Percentiles rank a stretch among this genome's conserved stretches.
phyloP scores from a whole-genome alignment of 148 eudicot species.

The Polygonum maritimum region DNA sequence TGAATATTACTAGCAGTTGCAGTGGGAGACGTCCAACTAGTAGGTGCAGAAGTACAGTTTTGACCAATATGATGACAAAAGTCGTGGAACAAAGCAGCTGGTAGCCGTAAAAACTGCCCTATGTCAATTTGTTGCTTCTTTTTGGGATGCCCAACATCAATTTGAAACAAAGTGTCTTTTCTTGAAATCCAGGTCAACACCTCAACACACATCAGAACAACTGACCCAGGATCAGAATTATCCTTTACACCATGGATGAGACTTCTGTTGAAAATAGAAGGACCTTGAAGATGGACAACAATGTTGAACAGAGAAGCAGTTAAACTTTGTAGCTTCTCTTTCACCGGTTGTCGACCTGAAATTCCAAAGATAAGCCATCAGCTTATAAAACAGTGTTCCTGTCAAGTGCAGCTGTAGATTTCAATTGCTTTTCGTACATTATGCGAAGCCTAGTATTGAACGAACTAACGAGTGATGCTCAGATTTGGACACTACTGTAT shows the following conservation, averaged over 20 bases:
- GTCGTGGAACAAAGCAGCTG: slow-evolving; percentile 56
- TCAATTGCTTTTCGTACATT: neutral
- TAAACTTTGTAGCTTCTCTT: slow-evolving; percentile 44
- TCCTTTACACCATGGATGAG: slow-evolving; percentile 12
- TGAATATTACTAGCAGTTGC: neutral
- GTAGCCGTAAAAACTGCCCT: slow-evolving; percentile 54
- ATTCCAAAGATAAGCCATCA: slow-evolving; percentile 21
- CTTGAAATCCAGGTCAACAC: slow-evolving; percentile 58
- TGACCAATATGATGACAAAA: slow-evolving; percentile 27
- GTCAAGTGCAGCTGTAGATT: neutral
- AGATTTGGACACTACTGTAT: neutral
- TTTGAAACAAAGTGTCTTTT: slow-evolving; percentile 48
- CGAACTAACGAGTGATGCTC: neutral
- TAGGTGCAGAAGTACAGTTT: neutral
- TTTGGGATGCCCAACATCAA: slow-evolving; percentile 25
- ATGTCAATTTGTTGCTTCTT: slow-evolving; percentile 16
- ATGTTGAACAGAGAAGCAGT: slow-evolving; percentile 67
- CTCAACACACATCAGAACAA: slow-evolving; percentile 75
- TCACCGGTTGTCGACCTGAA: slow-evolving; percentile 55
- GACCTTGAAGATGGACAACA: slow-evolving; percentile 70
- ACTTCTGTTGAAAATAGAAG: slow-evolving; percentile 33
- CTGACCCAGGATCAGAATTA: slow-evolving; percentile 76
- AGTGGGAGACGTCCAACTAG: neutral
- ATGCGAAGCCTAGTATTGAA: neutral
- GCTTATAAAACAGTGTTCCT: slow-evolving; percentile 3